Conservation (phyloP, 1,284 basidiomycete species). For the Neonothopanus nambi region DNA sequence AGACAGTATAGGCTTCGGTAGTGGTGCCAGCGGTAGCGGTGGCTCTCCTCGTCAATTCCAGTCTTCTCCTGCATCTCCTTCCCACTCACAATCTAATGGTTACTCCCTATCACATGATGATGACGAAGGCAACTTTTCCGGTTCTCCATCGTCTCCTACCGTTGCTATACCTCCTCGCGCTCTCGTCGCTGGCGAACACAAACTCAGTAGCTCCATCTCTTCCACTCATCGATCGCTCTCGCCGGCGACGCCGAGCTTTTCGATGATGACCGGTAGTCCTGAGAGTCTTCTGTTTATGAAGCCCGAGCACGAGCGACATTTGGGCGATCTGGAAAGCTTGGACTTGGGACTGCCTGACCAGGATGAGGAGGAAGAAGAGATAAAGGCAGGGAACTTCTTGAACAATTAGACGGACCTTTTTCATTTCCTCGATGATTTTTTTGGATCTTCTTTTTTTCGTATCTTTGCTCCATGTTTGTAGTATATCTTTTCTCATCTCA, state of each 20-base stretch:
- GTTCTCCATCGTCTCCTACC: conserved; percentile 28
- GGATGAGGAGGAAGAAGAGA: conserved; percentile 19
- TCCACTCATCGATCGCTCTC: conserved; percentile 30
- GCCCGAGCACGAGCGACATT: conserved; percentile 70
- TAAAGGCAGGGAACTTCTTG: no score
- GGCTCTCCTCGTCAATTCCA: conserved; percentile 3
- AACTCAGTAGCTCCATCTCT: conserved; percentile 32
- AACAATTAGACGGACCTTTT: no score
- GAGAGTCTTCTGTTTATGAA: conserved; percentile 55
- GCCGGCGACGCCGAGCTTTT: conserved; percentile 61
- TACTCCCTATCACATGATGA: background rate
- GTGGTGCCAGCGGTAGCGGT: conserved; percentile 12
- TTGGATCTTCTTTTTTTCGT: no score
- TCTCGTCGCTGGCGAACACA: conserved; percentile 22
- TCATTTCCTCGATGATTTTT: no score
- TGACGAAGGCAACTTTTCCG: conserved; percentile 12
- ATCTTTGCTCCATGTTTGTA: no score
- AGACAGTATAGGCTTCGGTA: conserved; percentile 31
- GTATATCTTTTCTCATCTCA: no score
- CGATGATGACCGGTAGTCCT: conserved; percentile 57
- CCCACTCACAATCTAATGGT: background rate
- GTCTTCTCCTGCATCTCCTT: background rate
- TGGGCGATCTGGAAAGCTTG: conserved; percentile 68
- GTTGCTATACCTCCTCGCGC: conserved; percentile 20
- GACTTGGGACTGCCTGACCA: no score